A percentile compares a stretch with the other conserved stretches of the same genome.
Evolutionary conservation across 1,284 basidiomycete species (phyloP).

Genomic region (Cryptococcus sp.): DNA sequence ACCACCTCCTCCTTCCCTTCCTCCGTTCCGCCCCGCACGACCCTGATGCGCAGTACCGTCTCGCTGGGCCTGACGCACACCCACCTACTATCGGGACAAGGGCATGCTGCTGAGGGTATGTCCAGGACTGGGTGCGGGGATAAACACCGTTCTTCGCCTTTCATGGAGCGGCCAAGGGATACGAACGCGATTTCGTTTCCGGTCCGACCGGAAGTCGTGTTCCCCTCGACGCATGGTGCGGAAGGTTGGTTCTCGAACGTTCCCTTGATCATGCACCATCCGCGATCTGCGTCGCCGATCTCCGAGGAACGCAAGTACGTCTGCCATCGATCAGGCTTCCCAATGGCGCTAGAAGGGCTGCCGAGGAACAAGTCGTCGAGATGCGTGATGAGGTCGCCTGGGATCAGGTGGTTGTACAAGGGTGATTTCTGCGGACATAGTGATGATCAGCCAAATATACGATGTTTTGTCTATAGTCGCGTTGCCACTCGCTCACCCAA

Average conservation of each 20-base stretch:
- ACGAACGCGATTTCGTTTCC: conserved; percentile 1
- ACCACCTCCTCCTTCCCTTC: conserved; percentile 22
- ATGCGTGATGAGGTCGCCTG: conserved; percentile 43
- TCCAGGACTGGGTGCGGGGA: conserved; percentile 38
- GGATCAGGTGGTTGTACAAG: conserved; percentile 26
- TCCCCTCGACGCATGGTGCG: neutral
- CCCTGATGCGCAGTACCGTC: conserved; percentile 36
- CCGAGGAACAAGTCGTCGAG: conserved; percentile 41
- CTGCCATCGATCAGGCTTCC: conserved; percentile 28
- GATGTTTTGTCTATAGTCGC: no score
- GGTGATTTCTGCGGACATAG: conserved; percentile 27
- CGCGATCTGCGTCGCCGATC: conserved; percentile 24
- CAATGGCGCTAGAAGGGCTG: conserved; percentile 3
- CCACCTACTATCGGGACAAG: conserved; percentile 26
- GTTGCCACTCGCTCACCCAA: conserved; percentile 22
- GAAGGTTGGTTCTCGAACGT: conserved; percentile 8
- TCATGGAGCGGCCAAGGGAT: conserved; percentile 6
- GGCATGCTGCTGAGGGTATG: conserved; percentile 27
- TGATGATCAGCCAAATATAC: neutral
- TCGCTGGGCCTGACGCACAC: conserved; percentile 38
- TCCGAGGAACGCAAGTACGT: conserved; percentile 29
- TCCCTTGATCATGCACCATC: conserved; percentile 36
- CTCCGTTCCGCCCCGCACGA: conserved; percentile 8
- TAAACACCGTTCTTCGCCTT: conserved; percentile 28
- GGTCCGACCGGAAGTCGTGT: conserved; percentile 1